phyloP scores from a whole-genome alignment of 202 grass and related monocot genomes.

The Alloteropsis angusta region DNA sequence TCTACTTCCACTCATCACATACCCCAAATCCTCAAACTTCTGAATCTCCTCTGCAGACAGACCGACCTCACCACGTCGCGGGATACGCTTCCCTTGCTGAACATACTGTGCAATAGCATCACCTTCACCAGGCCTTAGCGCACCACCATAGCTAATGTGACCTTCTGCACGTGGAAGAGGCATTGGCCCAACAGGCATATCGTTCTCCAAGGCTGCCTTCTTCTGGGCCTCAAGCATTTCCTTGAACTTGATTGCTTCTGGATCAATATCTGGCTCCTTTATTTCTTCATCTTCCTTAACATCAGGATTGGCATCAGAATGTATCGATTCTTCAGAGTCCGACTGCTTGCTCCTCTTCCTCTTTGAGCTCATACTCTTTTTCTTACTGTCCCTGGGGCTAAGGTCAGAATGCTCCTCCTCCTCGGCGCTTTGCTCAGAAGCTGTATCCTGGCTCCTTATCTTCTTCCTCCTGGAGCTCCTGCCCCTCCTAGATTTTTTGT shows the following conservation, averaged over 20 bases:
- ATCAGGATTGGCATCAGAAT: constrained; percentile 35
- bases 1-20: constrained; percentile 97
- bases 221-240: constrained; percentile 88
- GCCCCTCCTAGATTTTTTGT: constrained; percentile 33
- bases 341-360: constrained; percentile 40
- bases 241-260: constrained; percentile 78
- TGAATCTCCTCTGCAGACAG: constrained; percentile 87
- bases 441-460: constrained; percentile 33
- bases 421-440: constrained; percentile 47
- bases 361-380: constrained; percentile 32
- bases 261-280: constrained; percentile 46
- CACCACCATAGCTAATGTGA: constrained; percentile 95
- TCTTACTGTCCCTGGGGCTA: constrained; percentile 32
- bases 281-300: constrained; percentile 28
- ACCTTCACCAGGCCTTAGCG: constrained; percentile 91
- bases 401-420: constrained; percentile 26
- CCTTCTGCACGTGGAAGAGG: constrained; percentile 74
- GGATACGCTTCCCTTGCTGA: constrained; percentile 97
- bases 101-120: constrained; percentile 97
- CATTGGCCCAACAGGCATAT: constrained; percentile 66
- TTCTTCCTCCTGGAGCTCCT: constrained; percentile 40
- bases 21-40: constrained; percentile 83
- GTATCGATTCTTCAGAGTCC: constrained; percentile 30
- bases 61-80: constrained; percentile 92
- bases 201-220: constrained; percentile 69